Evolutionary conservation across 345 rosid genomes (phyloP), one percentile per base, ranked within the genome.

Genomic region (Zanthoxylum bungeanum): DNA sequence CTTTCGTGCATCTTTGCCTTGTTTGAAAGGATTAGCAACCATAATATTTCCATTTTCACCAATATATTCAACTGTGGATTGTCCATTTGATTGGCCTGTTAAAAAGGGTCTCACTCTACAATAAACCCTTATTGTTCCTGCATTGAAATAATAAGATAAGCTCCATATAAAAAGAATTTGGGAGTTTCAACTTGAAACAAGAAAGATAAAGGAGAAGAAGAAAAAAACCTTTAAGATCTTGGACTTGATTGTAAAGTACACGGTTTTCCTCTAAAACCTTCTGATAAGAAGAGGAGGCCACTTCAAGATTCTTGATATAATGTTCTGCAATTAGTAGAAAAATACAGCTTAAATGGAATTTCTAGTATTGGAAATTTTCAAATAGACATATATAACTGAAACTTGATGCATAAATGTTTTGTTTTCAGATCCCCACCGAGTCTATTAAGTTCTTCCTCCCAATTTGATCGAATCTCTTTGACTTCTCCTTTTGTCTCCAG

Each of bases 21-120:
- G 91, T 85, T 90, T 95, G 59, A 83, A 81, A 58, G 97, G 99
- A 80, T 95, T 90, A 39, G 74, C 86, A 70, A 95, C 91, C 87
- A 95, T 92, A 75, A 95, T 88, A 75, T 89, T 90, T 73, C 99
- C 99, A 71, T 93, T 90, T 80, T 92, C 99, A 68, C 99, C 99
- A 9, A 95, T 88, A 73, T 89, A 90, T 75, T 95, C 98, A 11
- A 95, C 91, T 0, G 91, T 88, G 4, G 97, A 90, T 74, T 88
- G 90, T 64, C 49, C 78, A 62, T 75, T 83, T 40, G 87, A 75
- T 77, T 87, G 90, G 19, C 90, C 96, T 21, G 87, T 78, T 56
- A 92, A 73, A 81, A 95, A 90, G 33, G 99, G 99, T 40, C 91
- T 81, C 59, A 95, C 99, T 75, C 99, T 86, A 40, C 98, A 95